Evolutionary conservation across 805 yeast genomes (phyloP), one percentile per base, ranked within the genome.

Genomic region (Allodekkera sacchari): DNA sequence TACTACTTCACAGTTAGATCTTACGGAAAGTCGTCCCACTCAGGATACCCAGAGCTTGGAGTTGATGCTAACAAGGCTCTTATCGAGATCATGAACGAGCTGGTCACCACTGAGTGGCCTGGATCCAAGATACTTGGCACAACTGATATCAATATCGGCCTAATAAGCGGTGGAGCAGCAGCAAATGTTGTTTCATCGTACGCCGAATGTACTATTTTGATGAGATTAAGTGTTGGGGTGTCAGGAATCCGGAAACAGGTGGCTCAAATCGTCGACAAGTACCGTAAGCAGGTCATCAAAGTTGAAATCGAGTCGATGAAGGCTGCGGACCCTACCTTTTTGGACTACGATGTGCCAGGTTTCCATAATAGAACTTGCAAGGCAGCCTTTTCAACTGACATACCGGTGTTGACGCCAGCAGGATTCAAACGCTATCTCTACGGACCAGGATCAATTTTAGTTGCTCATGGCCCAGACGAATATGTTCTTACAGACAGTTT

Each of bases 21-120:
- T n/a, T 42, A 47, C n/a, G 85, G 84, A 4, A 60, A 63, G 33
- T 69, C 83, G 2, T 57, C 74, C 4, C 87, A 79, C 47, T 71
- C 79, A 3, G 84, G 84, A 1, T 77, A 78, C 50, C 88, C 88
- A 7, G 70, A 77, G 29, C 57, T 74, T 24, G 87, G 87, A 4
- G 52, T 75, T 33, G 73, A 72, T 37, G 83, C 87, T 3, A 68
- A 72, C 31, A 70, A 67, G 31, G 68, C 68, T 35, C 50, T 78
- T 26, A 55, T 79, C 31, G 69, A 71, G 16, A 55, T 69, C 1
- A 59, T 78, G 50, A 45, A 64, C 43, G 59, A 63, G 3, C 49
- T 79, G 25, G 52, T 66, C 21, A 46, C 55, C 18, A 41, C 59
- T 2, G 53, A 65, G 4, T 66, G 64, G 44, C 84, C 87, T 15